phyloP scores from a whole-genome alignment of 495 filamentous ascomycete species.

The Apiosordaria backusii region DNA sequence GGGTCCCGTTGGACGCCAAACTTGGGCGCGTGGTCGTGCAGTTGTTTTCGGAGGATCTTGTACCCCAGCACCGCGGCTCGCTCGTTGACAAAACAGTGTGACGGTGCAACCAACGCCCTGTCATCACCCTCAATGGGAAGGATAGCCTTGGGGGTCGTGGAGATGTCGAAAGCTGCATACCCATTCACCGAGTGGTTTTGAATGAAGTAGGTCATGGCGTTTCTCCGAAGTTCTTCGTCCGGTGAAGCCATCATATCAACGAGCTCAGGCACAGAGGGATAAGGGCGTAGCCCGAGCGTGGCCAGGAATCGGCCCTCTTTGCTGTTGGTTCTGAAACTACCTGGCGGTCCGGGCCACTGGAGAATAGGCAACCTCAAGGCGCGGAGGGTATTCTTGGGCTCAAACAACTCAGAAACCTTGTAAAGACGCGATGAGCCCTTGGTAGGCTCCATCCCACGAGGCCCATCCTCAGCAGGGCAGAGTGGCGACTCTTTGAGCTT shows the following conservation, averaged over 20 bases:
- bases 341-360: slow-evolving; percentile 70
- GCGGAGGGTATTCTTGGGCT: slow-evolving; percentile 69
- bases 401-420: slow-evolving; percentile 79
- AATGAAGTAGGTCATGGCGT: slow-evolving; percentile 79
- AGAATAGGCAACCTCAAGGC: slow-evolving; percentile 71
- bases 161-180: slow-evolving; percentile 61
- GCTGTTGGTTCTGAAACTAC: slow-evolving; percentile 57
- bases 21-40: slow-evolving; percentile 71
- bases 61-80: slow-evolving; percentile 74
- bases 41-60: slow-evolving; percentile 64
- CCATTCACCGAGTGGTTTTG: slow-evolving; percentile 70
- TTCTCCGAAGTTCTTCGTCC: slow-evolving; percentile 54
- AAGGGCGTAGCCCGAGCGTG: slow-evolving; percentile 64
- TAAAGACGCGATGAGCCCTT: slow-evolving; percentile 54
- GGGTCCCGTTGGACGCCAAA: slow-evolving; percentile 82
- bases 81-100: slow-evolving; percentile 77
- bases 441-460: slow-evolving; percentile 40
- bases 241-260: slow-evolving; percentile 70
- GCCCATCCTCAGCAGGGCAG: slow-evolving; percentile 71
- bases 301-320: slow-evolving; percentile 70
- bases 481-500: slow-evolving; percentile 72
- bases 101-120: slow-evolving; percentile 61
- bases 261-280: slow-evolving; percentile 66
- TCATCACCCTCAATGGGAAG: slow-evolving; percentile 67
- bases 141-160: slow-evolving; percentile 57